Base-by-base conservation (phyloP, 2,329 filamentous ascomycete genomes). In the Amylocarpus encephaloides region DNA sequence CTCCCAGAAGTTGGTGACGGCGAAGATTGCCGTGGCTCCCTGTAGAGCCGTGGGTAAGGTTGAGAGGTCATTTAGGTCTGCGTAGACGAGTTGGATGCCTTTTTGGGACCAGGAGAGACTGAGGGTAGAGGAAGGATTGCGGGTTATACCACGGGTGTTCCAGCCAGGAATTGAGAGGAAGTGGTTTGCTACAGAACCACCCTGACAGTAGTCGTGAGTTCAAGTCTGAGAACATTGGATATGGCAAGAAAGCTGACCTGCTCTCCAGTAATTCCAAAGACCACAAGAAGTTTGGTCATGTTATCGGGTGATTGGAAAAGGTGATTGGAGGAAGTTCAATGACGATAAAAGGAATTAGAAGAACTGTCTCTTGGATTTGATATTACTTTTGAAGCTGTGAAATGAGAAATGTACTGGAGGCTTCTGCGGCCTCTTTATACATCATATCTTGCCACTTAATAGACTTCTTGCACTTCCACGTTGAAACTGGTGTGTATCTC, bases 1-100 rank as follows among this genome's bases (percentile, higher is more conserved):
- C 7, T 44, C 43, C 57, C 54, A 64, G 56, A 59, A 60, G 49
- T 63, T 69, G 16, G 75, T 78, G 43, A 76, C 69, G 6, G 67
- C 58, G 62, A 78, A 79, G 29, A 77, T 70, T 2, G 72, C 72
- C 51, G 75, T 69, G 2, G 70, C 71, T 22, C 70, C 71, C 0
- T 60, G 55, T 22, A 78, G 58, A 1, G 74, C 75, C 12, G 55
- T 30, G 6, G 63, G 61, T 5, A 78, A 59, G 3, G 72, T 71
- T 5, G 59, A 53, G 11, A 43, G 39, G 52, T 70, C 64, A 41
- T 65, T 59, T 15, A 74, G 54, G 41, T 77, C 70, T 12, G 67
- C 74, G 55, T 71, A 57, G 4, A 68, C 59, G n/a, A 71, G 57
- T 45, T 70, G 62, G 18, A 64, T 67, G 1, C 73, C 74, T 9